These are phyloP conservation scores for Pholiota adiposa DNA, from an alignment of 1,284 basidiomycete genomes.

Conservation along the genomic window DNA sequence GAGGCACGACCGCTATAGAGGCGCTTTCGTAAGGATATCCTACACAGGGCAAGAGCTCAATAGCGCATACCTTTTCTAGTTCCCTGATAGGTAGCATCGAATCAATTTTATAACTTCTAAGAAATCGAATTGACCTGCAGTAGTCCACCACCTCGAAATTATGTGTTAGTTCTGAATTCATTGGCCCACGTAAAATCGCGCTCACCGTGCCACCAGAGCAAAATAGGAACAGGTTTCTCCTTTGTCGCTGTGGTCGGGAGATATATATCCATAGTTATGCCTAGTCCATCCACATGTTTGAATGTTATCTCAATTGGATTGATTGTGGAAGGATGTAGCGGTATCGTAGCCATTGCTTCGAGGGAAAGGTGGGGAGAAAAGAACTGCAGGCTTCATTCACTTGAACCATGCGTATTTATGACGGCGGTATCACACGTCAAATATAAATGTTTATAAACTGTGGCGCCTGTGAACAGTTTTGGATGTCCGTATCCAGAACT, in stretches of 20 bases:
- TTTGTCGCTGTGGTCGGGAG: conserved; percentile 33
- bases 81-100: conserved; percentile 25
- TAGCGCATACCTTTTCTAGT: conserved; percentile 35
- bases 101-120: background rate
- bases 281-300: conserved; percentile 35
- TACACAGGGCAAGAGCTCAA: no score
- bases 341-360: background rate
- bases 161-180: background rate
- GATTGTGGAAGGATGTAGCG: background rate
- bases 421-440: no score
- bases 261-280: conserved; percentile 40
- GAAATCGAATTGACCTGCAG: conserved; percentile 16
- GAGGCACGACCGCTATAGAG: conserved; percentile 32
- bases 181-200: background rate
- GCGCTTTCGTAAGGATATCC: background rate
- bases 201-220: conserved; percentile 45
- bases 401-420: background rate
- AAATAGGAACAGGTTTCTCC: conserved; percentile 31
- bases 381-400: background rate
- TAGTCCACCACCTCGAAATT: conserved; percentile 27
- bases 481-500: no score
- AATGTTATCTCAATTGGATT: conserved; percentile 36
- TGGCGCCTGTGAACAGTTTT: no score
- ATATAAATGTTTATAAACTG: no score
- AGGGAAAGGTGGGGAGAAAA: background rate